Base-by-base conservation (phyloP, 371 early-diverging fungal genomes). In the Mucor racemosus region DNA sequence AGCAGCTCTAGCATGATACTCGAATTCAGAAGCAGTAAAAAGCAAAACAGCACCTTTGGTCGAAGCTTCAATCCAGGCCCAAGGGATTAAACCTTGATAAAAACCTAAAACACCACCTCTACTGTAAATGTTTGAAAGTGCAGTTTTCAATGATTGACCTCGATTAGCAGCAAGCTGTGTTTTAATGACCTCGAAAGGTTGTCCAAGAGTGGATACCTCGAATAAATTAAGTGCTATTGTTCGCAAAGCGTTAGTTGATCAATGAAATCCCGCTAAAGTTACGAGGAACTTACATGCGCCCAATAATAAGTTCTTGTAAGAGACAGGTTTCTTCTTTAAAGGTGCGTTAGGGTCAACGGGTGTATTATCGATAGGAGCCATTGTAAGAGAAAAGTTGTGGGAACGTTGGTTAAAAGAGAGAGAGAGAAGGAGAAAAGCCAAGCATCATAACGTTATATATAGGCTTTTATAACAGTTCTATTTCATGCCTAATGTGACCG, bases 31-130 rank as follows among this genome's bases (percentile, higher is more conserved):
- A 7, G 95, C 91, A n/a, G 97, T 90, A 74, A 97, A 98, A 62
- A 98, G 81, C 38, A 98, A 83, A 17, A 96, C 95, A 26, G 95
- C 97, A 72, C 98, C 98, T 76, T 97, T 97, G 34, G 97, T 95
- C 14, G 88, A 86, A 5, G 94, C 81, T 77, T 95, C 95, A 75
- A 95, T 94, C 96, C 95, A 94, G 14, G 96, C 95, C 95, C 96
- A 94, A 56, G 91, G 90, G 55, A 90, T 86, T 66, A 89, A 68
- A 62, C 92, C 94, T 80, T 90, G 95, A 79, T 89, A 95, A 71
- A 93, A 95, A 54, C 96, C 92, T 57, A 84, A 60, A 46, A 94
- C 60, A 54, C 94, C 95, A 48, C 95, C 95, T 41, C 95, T 89
- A 42, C 85, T 76, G 71, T 91, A 93, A 15, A 91, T 89, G 65